Percentiles rank a stretch among this genome's conserved stretches.
Conservation (phyloP, 371 early-diverging fungal species). For the Mortierella sp. region DNA sequence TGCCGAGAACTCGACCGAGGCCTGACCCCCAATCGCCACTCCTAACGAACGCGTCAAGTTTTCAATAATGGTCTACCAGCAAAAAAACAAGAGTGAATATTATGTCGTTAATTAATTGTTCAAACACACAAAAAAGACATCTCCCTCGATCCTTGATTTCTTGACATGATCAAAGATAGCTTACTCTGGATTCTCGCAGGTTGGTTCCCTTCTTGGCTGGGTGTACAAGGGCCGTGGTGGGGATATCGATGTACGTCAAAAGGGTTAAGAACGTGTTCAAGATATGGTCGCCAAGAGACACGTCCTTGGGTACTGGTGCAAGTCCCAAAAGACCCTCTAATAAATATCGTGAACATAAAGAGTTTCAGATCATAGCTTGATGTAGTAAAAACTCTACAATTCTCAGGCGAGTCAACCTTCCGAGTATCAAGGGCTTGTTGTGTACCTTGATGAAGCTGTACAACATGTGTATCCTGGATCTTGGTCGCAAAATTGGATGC, state of each 20-base stretch:
- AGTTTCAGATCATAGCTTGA: too few relatives aligned
- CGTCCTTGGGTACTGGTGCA: conserved; percentile 21
- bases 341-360: not conserved
- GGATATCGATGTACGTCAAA: conserved; percentile 28
- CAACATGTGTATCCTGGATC: conserved; percentile 12
- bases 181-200: conserved; percentile 29
- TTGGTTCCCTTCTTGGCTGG: conserved; percentile 45
- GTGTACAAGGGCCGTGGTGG: conserved; percentile 33
- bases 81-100: too few relatives aligned
- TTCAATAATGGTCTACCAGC: conserved; percentile 38
- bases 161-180: not conserved
- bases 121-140: not conserved
- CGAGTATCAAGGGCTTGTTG: not conserved
- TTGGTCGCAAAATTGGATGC: conserved; percentile 33
- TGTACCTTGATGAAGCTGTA: conserved; percentile 34
- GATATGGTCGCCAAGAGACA: conserved; percentile 42
- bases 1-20: conserved; percentile 17
- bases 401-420: too few relatives aligned
- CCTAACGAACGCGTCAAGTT: conserved; percentile 17
- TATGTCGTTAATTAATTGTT: too few relatives aligned
- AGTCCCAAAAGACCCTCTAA: conserved; percentile 10
- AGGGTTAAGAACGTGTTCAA: conserved; percentile 31
- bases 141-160: not conserved
- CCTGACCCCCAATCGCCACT: conserved; percentile 14
- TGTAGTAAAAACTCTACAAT: too few relatives aligned